Conservation (phyloP, 352 stramenopile species). For the Globisporangium spinosum region DNA sequence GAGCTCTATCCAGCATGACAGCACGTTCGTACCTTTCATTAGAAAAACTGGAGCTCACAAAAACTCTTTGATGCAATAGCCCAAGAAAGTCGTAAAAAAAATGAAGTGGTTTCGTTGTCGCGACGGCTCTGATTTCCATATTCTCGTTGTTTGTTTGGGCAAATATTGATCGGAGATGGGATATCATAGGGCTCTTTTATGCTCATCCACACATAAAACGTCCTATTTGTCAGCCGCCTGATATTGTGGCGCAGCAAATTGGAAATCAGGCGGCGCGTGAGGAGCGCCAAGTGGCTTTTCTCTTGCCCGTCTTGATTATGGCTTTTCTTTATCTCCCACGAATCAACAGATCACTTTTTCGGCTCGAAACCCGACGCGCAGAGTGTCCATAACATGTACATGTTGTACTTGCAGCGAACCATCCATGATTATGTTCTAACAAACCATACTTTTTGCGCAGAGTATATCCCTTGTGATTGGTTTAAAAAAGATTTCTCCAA, state of each 20-base stretch:
- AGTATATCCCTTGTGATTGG: too few species aligned
- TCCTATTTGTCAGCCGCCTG: slow-evolving; percentile 8
- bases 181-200: slow-evolving; percentile 7
- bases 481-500: too few species aligned
- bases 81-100: background rate
- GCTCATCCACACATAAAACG: background rate
- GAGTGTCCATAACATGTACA: background rate
- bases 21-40: background rate
- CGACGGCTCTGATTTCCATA: background rate
- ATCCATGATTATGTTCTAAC: too few species aligned
- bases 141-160: background rate
- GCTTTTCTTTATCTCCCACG: background rate
- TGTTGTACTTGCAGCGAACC: too few species aligned
- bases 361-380: background rate
- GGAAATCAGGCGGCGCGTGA: slow-evolving; percentile 6
- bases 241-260: slow-evolving; percentile 3
- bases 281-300: background rate
- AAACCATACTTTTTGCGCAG: too few species aligned
- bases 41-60: background rate
- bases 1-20: background rate
- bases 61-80: background rate
- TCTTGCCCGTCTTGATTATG: background rate
- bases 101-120: background rate
- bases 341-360: background rate
- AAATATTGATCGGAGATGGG: slow-evolving; percentile 10